Evolutionary conservation across 257 asterid species (phyloP).

Genomic region (Primulina eburnea): DNA sequence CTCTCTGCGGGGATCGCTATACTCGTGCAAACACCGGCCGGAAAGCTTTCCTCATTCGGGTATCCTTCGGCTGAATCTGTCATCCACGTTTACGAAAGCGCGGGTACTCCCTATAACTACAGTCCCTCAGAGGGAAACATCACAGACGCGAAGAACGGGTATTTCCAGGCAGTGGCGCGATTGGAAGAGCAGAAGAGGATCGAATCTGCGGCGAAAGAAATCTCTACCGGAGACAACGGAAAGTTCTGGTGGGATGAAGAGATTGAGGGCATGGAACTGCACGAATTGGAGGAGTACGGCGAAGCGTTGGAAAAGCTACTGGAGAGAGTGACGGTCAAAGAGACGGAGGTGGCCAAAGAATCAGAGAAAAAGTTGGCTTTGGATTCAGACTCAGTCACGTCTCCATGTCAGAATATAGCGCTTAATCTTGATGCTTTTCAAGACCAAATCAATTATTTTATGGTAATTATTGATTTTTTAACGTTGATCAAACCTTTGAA

Average conservation of each 20-base stretch:
- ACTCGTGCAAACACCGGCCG: slow-evolving; percentile 35
- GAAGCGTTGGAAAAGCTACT: slow-evolving; percentile 24
- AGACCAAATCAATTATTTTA: not conserved
- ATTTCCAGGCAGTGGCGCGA: slow-evolving; percentile 23
- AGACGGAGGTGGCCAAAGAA: not conserved
- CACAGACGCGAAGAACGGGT: slow-evolving; percentile 1
- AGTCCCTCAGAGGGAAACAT: not conserved
- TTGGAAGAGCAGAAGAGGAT: slow-evolving; percentile 25
- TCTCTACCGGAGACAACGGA: not conserved
- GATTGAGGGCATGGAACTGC: slow-evolving; percentile 32
- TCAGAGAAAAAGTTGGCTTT: not conserved
- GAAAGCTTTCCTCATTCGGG: slow-evolving; percentile 26
- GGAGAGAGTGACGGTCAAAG: not conserved
- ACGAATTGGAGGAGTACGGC: slow-evolving; percentile 39
- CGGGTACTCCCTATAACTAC: not conserved
- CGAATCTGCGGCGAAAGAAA: not conserved
- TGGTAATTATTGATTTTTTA: not conserved
- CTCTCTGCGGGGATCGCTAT: slow-evolving; percentile 29
- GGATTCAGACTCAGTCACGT: not conserved
- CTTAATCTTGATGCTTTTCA: not conserved
- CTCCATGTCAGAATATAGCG: not conserved
- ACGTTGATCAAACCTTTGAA: not conserved
- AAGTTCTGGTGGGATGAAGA: slow-evolving; percentile 43
- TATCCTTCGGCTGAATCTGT: slow-evolving; percentile 27
- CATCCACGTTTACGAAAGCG: slow-evolving; percentile 11